Percentiles rank a stretch among this genome's conserved stretches.
These are phyloP conservation scores for Epichloe gansuensis DNA, from an alignment of 2,329 filamentous ascomycete genomes.

Conservation along the genomic window DNA sequence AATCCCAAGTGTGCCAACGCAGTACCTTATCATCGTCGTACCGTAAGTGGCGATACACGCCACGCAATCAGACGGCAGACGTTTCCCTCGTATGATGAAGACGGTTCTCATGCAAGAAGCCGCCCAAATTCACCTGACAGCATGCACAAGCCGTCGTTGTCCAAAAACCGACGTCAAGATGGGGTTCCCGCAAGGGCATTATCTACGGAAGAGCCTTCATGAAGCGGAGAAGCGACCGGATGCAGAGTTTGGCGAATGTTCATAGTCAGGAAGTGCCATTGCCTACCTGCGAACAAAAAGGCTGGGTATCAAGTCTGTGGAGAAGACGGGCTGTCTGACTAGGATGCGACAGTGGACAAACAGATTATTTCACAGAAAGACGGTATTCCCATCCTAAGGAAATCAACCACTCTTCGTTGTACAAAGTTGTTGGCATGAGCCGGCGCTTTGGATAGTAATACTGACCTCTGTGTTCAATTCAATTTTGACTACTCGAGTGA, in stretches of 20 bases:
- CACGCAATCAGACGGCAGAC: conserved; percentile 8
- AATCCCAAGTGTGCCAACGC: conserved; percentile 17
- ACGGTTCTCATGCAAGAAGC: conserved; percentile 4
- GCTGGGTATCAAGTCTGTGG: background rate
- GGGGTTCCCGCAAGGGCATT: conserved; percentile 11
- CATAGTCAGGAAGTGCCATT: background rate
- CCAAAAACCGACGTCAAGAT: background rate
- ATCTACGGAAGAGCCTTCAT: conserved; percentile 16
- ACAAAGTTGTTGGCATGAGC: background rate
- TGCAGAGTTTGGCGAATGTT: conserved; percentile 3
- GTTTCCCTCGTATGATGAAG: conserved; percentile 6
- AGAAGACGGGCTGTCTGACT: conserved; percentile 2
- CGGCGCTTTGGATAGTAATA: background rate
- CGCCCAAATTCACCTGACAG: background rate
- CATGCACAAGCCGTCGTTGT: background rate
- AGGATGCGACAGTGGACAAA: conserved; percentile 10
- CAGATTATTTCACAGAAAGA: conserved; percentile 6
- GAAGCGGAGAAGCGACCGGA: conserved; percentile 11
- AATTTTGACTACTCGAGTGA: background rate
- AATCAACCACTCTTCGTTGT: background rate
- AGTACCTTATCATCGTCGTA: conserved; percentile 14
- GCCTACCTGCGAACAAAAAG: background rate
- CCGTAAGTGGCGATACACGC: conserved; percentile 5
- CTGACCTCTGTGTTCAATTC: background rate
- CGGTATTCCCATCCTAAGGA: background rate